A percentile compares a stretch with the other conserved stretches of the same genome.
phyloP scores from a whole-genome alignment of 805 yeast species.

The Saccharomycopsis selenospora region DNA sequence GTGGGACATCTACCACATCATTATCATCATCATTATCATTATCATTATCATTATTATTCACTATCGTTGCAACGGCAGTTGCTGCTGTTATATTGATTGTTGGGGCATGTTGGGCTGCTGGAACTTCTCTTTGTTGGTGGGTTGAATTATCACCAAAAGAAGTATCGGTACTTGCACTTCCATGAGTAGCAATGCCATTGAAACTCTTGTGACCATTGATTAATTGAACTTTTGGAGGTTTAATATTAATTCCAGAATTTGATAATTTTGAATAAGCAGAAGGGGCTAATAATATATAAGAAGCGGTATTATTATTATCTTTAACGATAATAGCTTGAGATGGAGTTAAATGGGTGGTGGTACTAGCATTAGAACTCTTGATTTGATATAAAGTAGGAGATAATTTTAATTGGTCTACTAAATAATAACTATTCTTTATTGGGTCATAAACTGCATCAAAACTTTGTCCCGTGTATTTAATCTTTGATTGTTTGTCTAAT shows the following conservation, averaged over 20 bases:
- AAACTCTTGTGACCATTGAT: no score
- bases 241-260: conserved; percentile 21
- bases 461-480: conserved; percentile 21
- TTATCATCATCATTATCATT: no score
- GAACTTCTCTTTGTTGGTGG: no score
- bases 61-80: no score
- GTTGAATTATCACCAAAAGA: no score
- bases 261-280: conserved; percentile 25
- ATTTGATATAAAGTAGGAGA: conserved; percentile 15
- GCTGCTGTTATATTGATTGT: neutral
- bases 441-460: conserved; percentile 6
- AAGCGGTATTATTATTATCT: conserved; percentile 22
- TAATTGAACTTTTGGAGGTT: conserved; percentile 21
- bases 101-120: no score
- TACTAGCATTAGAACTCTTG: no score
- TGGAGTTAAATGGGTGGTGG: conserved; percentile 23
- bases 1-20: no score
- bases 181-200: no score
- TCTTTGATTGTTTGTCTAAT: conserved; percentile 24
- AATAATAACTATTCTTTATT: neutral
- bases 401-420: conserved; percentile 1
- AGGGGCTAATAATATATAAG: conserved; percentile 26
- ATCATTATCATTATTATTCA: no score
- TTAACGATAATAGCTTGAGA: conserved; percentile 25
- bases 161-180: no score